Evolutionary conservation across 768 basidiomycete species (phyloP), one percentile per base, ranked within the genome.

Genomic region (Tubosaeta brunneosetosa): DNA sequence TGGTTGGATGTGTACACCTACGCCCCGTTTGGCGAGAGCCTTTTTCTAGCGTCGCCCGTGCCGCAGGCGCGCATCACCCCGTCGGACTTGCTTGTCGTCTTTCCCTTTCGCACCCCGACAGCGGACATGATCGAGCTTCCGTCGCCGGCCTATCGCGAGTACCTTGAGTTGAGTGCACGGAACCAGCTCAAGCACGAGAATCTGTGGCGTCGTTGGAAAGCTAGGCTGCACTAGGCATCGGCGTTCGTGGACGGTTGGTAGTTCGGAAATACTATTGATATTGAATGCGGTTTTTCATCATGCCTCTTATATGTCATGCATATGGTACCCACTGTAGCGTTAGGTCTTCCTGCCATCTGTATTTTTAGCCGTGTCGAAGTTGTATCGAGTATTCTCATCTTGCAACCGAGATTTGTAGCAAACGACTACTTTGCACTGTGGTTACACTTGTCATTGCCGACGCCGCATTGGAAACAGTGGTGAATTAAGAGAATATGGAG

Each of bases 1-100:
- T 83, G 76, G 68, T 62, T 88, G 45, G 85, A 88, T 55, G 87
- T 88, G 14, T 75, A 79, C 61, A 81, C 82, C 3, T 88, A 78
- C 61, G 65, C 73, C 2, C 84, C 82, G 0, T 85, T 88, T 53
- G 84, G 82, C 40, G 78, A 81, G 49, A 77, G 83, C 52, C 70
- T 83, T 49, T 88, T 88, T 71, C 77, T 88, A 53, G 78, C 80
- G 1, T 77, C 81, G 2, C 66, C 75, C 29, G 76, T 80, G 17
- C 82, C 84, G 8, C 72, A 75, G 53, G 84, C 85, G 2, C 84
- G 87, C 66, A 86, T 88, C 55, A 62, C 76, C 8, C 65, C 78
- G 10, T 71, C 75, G 26, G 83, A 85, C 66, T 69, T 88, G 57
- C 79, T 88, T 50, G 71, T 73, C 56, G 67, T 86, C 55, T 80